Percentiles rank a stretch among this genome's conserved stretches.
Evolutionary conservation across 2,329 filamentous ascomycete genomes (phyloP).

Genomic region (Ophiostoma novo-ulmi): DNA sequence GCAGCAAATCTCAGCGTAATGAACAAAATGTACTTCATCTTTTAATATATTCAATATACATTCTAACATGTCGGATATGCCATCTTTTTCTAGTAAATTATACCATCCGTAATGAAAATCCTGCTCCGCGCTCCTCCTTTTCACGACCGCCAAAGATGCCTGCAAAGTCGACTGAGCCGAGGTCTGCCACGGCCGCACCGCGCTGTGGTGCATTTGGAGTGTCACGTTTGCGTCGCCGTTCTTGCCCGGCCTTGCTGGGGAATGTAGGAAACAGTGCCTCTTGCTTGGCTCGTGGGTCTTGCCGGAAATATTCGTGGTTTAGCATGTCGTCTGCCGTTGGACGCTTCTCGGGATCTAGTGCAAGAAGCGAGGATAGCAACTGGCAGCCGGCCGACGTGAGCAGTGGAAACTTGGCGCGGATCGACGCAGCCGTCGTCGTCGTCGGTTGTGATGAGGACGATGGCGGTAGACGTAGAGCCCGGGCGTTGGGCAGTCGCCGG

Average conservation of each 20-base stretch:
- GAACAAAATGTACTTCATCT: neutral
- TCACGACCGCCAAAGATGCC: conserved; percentile 65
- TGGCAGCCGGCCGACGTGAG: conserved; percentile 68
- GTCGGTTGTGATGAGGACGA: conserved; percentile 36
- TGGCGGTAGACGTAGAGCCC: conserved; percentile 65
- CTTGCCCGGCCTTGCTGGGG: conserved; percentile 88
- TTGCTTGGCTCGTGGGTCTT: conserved; percentile 85
- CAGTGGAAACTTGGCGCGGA: conserved; percentile 74
- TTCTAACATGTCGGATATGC: neutral
- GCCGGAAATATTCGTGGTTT: conserved; percentile 75
- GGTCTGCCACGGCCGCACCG: conserved; percentile 59
- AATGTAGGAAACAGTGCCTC: conserved; percentile 95
- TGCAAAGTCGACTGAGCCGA: conserved; percentile 59
- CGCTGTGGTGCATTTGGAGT: conserved; percentile 80
- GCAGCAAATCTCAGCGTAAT: conserved; percentile 19
- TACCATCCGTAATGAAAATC: conserved; percentile 61
- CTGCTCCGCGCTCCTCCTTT: conserved; percentile 59
- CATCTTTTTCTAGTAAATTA: conserved; percentile 27
- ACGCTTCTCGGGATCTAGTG: conserved; percentile 66
- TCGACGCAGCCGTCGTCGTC: conserved; percentile 38
- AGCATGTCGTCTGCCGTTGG: conserved; percentile 71
- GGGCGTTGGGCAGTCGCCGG: conserved; percentile 79
- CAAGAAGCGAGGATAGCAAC: conserved; percentile 65
- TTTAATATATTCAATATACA: neutral
- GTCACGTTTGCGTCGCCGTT: conserved; percentile 65